Evolutionary conservation across 2,329 filamentous ascomycete genomes (phyloP).

Genomic region (Fonsecaea multimorphosa): DNA sequence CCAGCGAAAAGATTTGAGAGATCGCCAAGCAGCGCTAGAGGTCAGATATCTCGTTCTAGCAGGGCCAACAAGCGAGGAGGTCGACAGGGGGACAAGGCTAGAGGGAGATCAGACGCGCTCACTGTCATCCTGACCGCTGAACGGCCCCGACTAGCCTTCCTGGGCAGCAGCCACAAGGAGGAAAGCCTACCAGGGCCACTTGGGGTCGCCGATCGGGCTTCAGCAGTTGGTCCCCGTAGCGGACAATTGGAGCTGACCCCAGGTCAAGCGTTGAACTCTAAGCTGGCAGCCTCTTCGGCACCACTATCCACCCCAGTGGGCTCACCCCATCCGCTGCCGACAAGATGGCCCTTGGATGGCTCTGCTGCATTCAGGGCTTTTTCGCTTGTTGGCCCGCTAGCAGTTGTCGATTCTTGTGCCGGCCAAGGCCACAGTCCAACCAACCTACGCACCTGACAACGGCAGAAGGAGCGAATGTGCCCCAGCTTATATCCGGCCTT

Average conservation of each 20-base stretch:
- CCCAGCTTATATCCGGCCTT: background rate
- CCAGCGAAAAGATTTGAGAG: slow-evolving; percentile 13
- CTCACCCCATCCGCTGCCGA: background rate
- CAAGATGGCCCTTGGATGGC: background rate
- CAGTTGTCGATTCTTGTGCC: slow-evolving; percentile 2
- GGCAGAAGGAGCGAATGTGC: background rate
- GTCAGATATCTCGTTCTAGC: slow-evolving; percentile 27
- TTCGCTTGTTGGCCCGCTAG: background rate
- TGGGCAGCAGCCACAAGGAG: background rate
- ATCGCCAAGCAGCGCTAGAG: slow-evolving; percentile 28
- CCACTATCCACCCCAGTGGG: background rate
- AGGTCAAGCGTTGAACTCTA: background rate
- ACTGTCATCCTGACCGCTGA: slow-evolving; percentile 5
- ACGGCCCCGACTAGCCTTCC: slow-evolving; percentile 7
- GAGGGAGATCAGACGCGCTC: slow-evolving; percentile 8
- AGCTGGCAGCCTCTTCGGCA: background rate
- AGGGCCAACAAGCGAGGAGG: slow-evolving; percentile 21
- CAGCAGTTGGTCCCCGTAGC: slow-evolving; percentile 22
- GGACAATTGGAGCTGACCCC: slow-evolving; percentile 15
- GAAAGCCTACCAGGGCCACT: background rate
- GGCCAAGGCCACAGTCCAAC: background rate
- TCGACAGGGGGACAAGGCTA: slow-evolving; percentile 7
- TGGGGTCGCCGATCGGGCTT: slow-evolving; percentile 23
- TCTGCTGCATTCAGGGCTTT: background rate
- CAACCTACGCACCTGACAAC: background rate